Percentiles rank a stretch among this genome's conserved stretches.
phyloP scores from a whole-genome alignment of 179 eudicot species.

The Drosera spatulata region DNA sequence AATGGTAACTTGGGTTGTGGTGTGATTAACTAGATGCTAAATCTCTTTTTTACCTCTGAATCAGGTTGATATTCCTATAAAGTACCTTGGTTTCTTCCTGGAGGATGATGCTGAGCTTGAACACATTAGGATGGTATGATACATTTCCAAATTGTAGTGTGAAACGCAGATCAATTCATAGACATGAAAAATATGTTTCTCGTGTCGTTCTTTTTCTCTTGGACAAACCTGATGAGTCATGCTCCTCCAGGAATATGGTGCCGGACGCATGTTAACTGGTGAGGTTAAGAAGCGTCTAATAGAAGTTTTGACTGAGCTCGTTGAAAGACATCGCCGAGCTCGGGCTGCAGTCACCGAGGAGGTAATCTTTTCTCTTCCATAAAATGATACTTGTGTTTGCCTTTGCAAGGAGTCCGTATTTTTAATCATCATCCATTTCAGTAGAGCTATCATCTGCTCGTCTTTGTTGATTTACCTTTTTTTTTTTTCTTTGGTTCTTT shows the following conservation, averaged over 20 bases:
- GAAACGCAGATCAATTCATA: background rate
- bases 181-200: background rate
- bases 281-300: slow-evolving; percentile 76
- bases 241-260: slow-evolving; percentile 64
- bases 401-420: too few species aligned
- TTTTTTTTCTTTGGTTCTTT: slow-evolving; percentile 24
- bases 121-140: slow-evolving; percentile 51
- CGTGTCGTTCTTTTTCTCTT: background rate
- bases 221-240: background rate
- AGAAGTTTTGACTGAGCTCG: slow-evolving; percentile 73
- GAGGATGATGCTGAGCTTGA: slow-evolving; percentile 93
- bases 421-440: too few species aligned
- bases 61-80: slow-evolving; percentile 77
- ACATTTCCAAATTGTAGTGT: background rate
- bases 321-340: slow-evolving; percentile 79
- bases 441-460: too few species aligned
- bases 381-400: too few species aligned
- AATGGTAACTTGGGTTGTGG: too few species aligned
- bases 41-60: slow-evolving; percentile 5
- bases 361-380: slow-evolving; percentile 46
- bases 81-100: slow-evolving; percentile 84
- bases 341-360: slow-evolving; percentile 91
- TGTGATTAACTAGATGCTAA: background rate
- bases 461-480: too few species aligned
- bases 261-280: slow-evolving; percentile 90